Evolutionary conservation across 2,329 filamentous ascomycete genomes (phyloP).

Genomic region (Ophiostoma quercus): DNA sequence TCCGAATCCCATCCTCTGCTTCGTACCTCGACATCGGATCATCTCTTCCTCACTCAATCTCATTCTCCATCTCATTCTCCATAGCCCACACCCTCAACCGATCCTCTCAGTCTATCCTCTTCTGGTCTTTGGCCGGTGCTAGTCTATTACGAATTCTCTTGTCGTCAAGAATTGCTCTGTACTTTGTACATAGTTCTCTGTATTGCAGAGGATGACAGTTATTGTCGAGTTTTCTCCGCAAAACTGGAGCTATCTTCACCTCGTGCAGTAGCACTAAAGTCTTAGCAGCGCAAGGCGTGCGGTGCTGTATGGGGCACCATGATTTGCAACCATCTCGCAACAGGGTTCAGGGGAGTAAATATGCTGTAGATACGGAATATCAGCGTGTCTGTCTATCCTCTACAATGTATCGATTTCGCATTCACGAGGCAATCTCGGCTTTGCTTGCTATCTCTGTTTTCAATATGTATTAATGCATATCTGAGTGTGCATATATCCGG

Average conservation of each 20-base stretch:
- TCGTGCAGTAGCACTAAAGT: background rate
- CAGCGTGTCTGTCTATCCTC: too few species aligned
- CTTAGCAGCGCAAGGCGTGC: conserved; percentile 5
- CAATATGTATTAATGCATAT: background rate
- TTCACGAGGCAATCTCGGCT: background rate
- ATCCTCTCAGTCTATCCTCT: background rate
- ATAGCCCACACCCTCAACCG: conserved; percentile 5
- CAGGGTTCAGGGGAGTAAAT: conserved; percentile 14
- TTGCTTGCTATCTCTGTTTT: background rate
- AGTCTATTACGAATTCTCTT: background rate
- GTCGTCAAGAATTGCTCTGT: background rate
- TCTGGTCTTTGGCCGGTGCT: conserved; percentile 9
- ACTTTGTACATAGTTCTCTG: too few species aligned
- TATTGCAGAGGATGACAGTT: background rate
- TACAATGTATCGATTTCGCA: background rate
- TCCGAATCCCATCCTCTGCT: background rate
- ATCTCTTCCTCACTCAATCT: background rate
- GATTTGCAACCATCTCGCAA: conserved; percentile 2
- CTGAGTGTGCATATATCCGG: background rate
- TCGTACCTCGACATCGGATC: background rate
- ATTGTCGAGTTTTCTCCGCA: conserved; percentile 4
- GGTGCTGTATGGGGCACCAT: conserved; percentile 4
- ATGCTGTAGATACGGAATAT: background rate
- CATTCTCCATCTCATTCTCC: background rate
- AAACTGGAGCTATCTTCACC: background rate